Base-by-base conservation (phyloP, 1,139 yeast genomes). In the Debaryomycetaceae sp. region DNA sequence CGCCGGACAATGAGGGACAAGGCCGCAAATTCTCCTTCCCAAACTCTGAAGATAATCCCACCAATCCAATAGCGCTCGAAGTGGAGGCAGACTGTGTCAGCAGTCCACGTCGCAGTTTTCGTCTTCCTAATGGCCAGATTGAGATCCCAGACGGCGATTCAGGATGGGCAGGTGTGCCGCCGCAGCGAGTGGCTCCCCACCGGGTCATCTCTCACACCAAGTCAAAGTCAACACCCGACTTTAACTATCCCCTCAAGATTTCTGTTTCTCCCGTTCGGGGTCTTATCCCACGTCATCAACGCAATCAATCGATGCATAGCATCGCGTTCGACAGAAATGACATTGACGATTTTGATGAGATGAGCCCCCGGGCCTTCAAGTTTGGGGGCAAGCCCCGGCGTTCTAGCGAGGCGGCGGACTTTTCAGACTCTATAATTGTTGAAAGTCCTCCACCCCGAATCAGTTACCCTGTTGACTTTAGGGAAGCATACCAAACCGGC, bases 81-180 rank as follows among this genome's bases (percentile, higher is more conserved):
- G 43, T 58, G 2, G 18, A 14, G n/a, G 10, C 7, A 7, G 10
- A 18, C 8, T 6, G 8, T 7, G 10, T 6, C 20, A 10, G 8
- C 6, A 18, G 20, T 10, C 6, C 8, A 18, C 43, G 55, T 28
- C 31, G 35, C 28, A 55, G 58, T 30, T 54, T 44, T 32, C 38
- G 47, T 22, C 48, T 59, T 2, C 37, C 40, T 4, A 31, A 46
- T 2, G 69, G 69, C 2, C 67, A 62, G 33, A 64, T 64, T 21
- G 67, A 62, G 34, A 64, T 64, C 15, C 70, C 71, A 0, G 62
- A 62, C 28, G 48, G 60, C 23, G 43, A 49, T 29, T 54, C 51
- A 31, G 45, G 47, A 5, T 36, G 42, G 6, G 34, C 13, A 29
- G 35, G 15, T 6, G 12, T 8, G 20, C 20, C 10, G 20, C 20